phyloP scores from a whole-genome alignment of 2,329 filamentous ascomycete species.

The Uncinocarpus reesii region DNA sequence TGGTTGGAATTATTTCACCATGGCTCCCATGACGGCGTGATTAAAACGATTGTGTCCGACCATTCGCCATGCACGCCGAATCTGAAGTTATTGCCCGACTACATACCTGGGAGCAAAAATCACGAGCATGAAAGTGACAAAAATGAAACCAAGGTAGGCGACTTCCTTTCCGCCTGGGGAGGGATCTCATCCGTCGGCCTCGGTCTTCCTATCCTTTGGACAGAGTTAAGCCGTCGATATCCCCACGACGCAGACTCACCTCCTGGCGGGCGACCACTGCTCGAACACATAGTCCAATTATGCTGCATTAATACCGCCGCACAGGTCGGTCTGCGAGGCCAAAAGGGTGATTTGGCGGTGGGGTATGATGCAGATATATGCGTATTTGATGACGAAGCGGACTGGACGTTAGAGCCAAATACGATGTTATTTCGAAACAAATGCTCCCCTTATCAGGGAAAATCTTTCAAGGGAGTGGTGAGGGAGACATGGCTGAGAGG shows the following conservation, averaged over 20 bases:
- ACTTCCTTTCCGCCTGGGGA: slow-evolving; percentile 95
- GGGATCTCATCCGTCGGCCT: slow-evolving; percentile 91
- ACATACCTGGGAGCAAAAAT: slow-evolving; percentile 46
- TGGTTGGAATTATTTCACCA: slow-evolving; percentile 64
- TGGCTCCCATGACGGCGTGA: slow-evolving; percentile 59
- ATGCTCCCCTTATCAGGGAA: slow-evolving; percentile 81
- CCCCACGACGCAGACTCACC: slow-evolving; percentile 33
- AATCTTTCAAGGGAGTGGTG: slow-evolving; percentile 65
- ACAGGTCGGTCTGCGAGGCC: slow-evolving; percentile 73
- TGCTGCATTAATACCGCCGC: slow-evolving; percentile 77
- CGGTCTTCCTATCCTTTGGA: slow-evolving; percentile 82
- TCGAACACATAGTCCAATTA: slow-evolving; percentile 73
- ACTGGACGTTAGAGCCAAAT: slow-evolving; percentile 61
- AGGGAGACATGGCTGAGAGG: slow-evolving; percentile 79
- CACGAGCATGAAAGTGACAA: slow-evolving; percentile 22
- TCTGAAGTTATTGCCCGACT: slow-evolving; percentile 71
- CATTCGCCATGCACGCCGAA: slow-evolving; percentile 95
- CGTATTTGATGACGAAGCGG: slow-evolving; percentile 75
- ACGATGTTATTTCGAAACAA: slow-evolving; percentile 95
- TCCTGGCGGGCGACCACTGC: slow-evolving; percentile 24
- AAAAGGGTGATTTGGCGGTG: slow-evolving; percentile 68
- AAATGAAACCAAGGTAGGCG: slow-evolving; percentile 45
- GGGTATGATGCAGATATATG: slow-evolving; percentile 87
- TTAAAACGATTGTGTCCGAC: slow-evolving; percentile 85
- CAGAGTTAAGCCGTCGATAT: slow-evolving; percentile 49